Base-by-base conservation (phyloP, 768 basidiomycete genomes). In the Glaciozyma antarctica region DNA sequence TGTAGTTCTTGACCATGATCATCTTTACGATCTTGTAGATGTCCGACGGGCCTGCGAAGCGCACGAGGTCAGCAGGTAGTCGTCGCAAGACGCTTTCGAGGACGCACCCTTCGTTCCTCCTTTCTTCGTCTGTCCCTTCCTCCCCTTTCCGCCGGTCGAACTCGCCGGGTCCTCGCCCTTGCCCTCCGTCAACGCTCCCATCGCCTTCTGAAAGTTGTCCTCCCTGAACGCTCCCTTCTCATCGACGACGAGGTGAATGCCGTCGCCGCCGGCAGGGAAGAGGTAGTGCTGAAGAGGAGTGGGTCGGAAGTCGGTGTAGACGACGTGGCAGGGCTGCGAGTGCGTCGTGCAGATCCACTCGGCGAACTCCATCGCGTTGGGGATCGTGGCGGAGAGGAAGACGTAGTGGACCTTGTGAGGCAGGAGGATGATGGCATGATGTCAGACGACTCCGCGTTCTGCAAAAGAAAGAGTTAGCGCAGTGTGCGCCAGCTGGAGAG, bases 381-480 rank as follows among this genome's bases (percentile, higher is more conserved):
- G 95, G 60, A 99, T 98, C 21, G 95, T 99, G 67, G 95, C 94
- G 26, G 95, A 99, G 44, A 99, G 85, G 78, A 99, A 99, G 65
- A 99, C 94, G 76, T 95, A 94, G 78, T 88, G 91, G 68, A 98
- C 94, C 19, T 85, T 86, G 76, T 95, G 90, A 13, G 95, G 95
- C 16, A 99, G 84, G 3, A 99, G 84, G 72, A 98, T 98, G 75
- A 98, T 95, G 1, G 92, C 93, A 77, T 95, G 93, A 78, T 99
- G 94, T 95, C 95, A 98, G 32, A 99, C 95, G 24, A 99, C 95
- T 71, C 95, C 95, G 71, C 95, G 88, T 76, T 99, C 95, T 80
- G 69, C 24, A n/a, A 21, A 34, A 6, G 21, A n/a, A 22, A 21
- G 17, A 4, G 53, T 62, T 8, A 57, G 47, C 12, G 32, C 2